phyloP scores from a whole-genome alignment of 2,329 filamentous ascomycete genomes.

The Furcasterigmium furcatum region DNA sequence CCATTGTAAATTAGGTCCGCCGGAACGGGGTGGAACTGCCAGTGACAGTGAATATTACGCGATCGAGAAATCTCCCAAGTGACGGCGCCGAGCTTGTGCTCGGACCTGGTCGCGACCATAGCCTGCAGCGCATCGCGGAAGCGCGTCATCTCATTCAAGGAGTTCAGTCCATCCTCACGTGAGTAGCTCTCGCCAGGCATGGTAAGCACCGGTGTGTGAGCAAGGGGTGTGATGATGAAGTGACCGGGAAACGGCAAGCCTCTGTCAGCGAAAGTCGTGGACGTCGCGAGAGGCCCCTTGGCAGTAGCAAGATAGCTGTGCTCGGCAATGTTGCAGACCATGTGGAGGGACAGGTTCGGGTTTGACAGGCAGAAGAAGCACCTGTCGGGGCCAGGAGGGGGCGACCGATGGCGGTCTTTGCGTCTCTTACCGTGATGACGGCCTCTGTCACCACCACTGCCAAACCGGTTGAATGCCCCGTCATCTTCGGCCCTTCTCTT shows the following conservation, averaged over 20 bases:
- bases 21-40: conserved; percentile 85
- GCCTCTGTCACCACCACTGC: conserved; percentile 39
- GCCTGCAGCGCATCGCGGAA: conserved; percentile 75
- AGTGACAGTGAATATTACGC: conserved; percentile 83
- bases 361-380: conserved; percentile 98
- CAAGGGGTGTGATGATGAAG: conserved; percentile 85
- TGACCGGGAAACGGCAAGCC: conserved; percentile 77
- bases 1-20: conserved; percentile 65
- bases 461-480: conserved; percentile 51
- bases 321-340: conserved; percentile 85
- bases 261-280: conserved; percentile 60
- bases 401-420: conserved; percentile 44
- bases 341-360: conserved; percentile 76
- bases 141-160: conserved; percentile 76
- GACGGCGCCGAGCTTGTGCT: conserved; percentile 70
- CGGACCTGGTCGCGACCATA: conserved; percentile 63
- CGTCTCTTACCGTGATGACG: conserved; percentile 30
- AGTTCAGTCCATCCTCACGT: conserved; percentile 53
- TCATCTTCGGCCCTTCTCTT: conserved; percentile 58
- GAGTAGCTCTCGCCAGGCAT: conserved; percentile 54
- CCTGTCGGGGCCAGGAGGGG: conserved; percentile 67
- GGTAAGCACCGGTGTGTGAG: conserved; percentile 73
- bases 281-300: conserved; percentile 79
- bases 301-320: conserved; percentile 87
- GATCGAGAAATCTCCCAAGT: conserved; percentile 89